Conservation (phyloP, 2,329 filamentous ascomycete genomes). For the Hypoxylon sp. region DNA sequence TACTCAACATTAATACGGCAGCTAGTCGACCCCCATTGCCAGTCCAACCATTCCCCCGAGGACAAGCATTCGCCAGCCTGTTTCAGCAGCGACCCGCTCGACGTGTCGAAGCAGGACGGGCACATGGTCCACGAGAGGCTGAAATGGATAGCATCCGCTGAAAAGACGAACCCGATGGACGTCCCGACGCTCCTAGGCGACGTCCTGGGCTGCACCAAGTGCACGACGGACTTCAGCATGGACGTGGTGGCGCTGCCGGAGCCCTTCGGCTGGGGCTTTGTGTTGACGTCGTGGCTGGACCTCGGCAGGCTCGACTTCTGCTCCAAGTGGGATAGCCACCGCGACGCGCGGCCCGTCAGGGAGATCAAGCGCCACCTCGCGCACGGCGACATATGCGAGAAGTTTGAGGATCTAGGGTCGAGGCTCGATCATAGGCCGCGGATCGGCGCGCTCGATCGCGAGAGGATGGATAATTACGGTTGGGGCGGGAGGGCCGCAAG, state of each 20-base stretch:
- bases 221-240: constrained; percentile 47
- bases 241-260: constrained; percentile 44
- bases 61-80: constrained; percentile 31
- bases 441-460: constrained; percentile 36
- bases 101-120: constrained; percentile 42
- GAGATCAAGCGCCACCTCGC: constrained; percentile 21
- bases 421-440: constrained; percentile 26
- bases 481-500: constrained; percentile 36
- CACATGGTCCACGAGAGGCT: constrained; percentile 45
- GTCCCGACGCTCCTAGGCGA: constrained; percentile 38
- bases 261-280: constrained; percentile 50
- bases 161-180: constrained; percentile 30
- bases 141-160: constrained; percentile 23
- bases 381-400: constrained; percentile 40
- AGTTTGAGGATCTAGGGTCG: constrained; percentile 43
- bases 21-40: constrained; percentile 32
- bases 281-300: constrained; percentile 48
- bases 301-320: constrained; percentile 46
- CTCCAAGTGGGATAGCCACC: constrained; percentile 48
- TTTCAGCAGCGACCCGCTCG: constrained; percentile 35
- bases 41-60: constrained; percentile 10
- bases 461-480: constrained; percentile 45
- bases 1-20: constrained; percentile 33
- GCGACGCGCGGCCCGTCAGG: constrained; percentile 38
- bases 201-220: constrained; percentile 42